Evolutionary conservation across 208 protist genomes (phyloP), one percentile per base, ranked within the genome.

Genomic region (Trichomonas vaginalis): DNA sequence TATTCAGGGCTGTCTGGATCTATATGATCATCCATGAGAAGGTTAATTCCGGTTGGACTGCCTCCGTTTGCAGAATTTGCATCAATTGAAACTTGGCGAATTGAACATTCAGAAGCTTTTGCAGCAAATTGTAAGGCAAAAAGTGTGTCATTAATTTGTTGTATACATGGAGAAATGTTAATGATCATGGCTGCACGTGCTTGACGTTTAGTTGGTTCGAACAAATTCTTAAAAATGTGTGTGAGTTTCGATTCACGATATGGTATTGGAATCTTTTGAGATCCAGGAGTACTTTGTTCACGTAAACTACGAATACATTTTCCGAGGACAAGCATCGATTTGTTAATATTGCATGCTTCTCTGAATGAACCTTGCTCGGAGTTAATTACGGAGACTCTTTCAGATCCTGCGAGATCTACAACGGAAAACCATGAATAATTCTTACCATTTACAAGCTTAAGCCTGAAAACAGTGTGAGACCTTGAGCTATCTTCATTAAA

Each of bases 281-380:
- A 23, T 42, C 14, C 14, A 17, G 86, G 46, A 39, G 27, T 35
- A 39, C 86, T 39, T 15, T 92, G 40, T 9, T 51, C 40, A n/a
- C 45, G 23, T 1, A 92, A 32, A 32, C 17, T 48, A 32, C 86
- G 0, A 56, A 92, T 92, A 32, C 86, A 92, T 51, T 92, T 92
- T 1, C 86, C 86, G 1, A 92, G n/a, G 39, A 39, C 40, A 35
- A 92, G 86, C 86, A 92, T 92, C 15, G 45, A 51, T 39, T 92
- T 92, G 15, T 92, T 92, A n/a, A 92, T 92, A 39, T 92, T 92
- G n/a, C 86, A 92, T 35, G 86, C 86, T 92, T 92, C 86, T 49
- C 45, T 45, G 46, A 92, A 92, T 56, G 86, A 92, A 4, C 45
- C 45, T 39, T 56, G 15, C 15, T 42, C 45, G 42, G 86, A 92